Evolutionary conservation across 768 basidiomycete species (phyloP).

Genomic region (Kwoniella mangroviensis): DNA sequence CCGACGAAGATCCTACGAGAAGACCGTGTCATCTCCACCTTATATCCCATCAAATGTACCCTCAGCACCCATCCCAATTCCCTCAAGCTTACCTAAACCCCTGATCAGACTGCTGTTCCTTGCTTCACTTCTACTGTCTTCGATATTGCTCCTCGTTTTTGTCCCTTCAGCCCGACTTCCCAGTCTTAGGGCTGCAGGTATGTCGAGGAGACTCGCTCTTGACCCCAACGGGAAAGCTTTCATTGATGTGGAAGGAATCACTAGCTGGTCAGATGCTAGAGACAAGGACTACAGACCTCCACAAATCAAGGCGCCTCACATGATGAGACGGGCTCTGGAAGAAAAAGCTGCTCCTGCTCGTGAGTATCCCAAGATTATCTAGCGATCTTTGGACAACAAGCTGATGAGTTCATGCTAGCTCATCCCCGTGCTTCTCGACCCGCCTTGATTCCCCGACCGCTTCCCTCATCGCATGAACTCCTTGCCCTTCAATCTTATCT

Average conservation of each 20-base stretch:
- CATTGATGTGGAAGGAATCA: slow-evolving; percentile 23
- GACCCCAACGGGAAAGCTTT: slow-evolving; percentile 36
- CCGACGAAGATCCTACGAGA: slow-evolving; percentile 16
- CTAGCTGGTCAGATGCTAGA: slow-evolving; percentile 33
- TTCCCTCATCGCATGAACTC: slow-evolving; percentile 51
- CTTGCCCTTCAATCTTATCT: slow-evolving; percentile 57
- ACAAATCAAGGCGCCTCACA: slow-evolving; percentile 34
- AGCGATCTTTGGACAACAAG: background rate
- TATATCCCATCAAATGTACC: slow-evolving; percentile 28
- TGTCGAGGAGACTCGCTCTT: slow-evolving; percentile 39
- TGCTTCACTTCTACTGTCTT: slow-evolving; percentile 30
- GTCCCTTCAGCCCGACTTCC: slow-evolving; percentile 44
- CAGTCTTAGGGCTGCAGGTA: slow-evolving; percentile 30
- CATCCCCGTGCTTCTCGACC: slow-evolving; percentile 23
- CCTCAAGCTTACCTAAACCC: slow-evolving; percentile 40
- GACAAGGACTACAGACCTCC: slow-evolving; percentile 43
- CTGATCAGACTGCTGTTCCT: slow-evolving; percentile 42
- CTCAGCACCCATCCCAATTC: slow-evolving; percentile 26
- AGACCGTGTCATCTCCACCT: slow-evolving; percentile 17
- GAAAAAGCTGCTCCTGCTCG: slow-evolving; percentile 24
- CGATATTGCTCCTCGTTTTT: slow-evolving; percentile 33
- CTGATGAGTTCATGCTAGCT: slow-evolving; percentile 15
- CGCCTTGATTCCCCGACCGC: slow-evolving; percentile 26
- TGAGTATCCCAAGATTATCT: slow-evolving; percentile 13
- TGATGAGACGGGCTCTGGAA: slow-evolving; percentile 30